These are phyloP conservation scores for Solanum sejunctum DNA, from an alignment of 257 asterid genomes.

Conservation along the genomic window DNA sequence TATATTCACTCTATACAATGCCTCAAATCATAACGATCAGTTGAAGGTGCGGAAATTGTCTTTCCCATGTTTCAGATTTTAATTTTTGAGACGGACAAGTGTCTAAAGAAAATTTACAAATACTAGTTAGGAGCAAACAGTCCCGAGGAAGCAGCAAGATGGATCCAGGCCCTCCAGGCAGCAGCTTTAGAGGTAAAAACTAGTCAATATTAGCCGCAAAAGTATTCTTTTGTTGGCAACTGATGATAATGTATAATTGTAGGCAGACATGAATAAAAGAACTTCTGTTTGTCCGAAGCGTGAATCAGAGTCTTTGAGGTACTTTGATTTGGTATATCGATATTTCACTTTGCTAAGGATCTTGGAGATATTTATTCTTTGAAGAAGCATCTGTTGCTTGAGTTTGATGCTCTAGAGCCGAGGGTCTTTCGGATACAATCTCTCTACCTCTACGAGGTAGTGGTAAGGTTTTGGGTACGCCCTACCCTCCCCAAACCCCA, in stretches of 20 bases:
- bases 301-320: slow-evolving; percentile 55
- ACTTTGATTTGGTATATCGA: background rate
- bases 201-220: background rate
- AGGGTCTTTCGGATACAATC: too few species aligned
- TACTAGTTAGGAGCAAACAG: slow-evolving; percentile 69
- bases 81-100: background rate
- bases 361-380: background rate
- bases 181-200: slow-evolving; percentile 71
- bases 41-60: slow-evolving; percentile 59
- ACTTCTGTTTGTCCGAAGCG: slow-evolving; percentile 27
- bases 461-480: too few species aligned
- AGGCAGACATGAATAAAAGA: slow-evolving; percentile 56
- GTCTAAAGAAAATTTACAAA: slow-evolving; percentile 4
- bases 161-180: slow-evolving; percentile 70
- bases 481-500: too few species aligned
- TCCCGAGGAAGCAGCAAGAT: slow-evolving; percentile 73
- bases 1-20: slow-evolving; percentile 72
- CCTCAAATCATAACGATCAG: slow-evolving; percentile 79
- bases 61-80: background rate
- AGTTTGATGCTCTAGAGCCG: too few species aligned
- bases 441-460: too few species aligned
- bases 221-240: slow-evolving; percentile 11
- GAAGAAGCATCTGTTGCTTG: background rate
- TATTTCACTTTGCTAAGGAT: background rate
- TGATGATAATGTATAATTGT: slow-evolving; percentile 25